Conservation (phyloP, 345 rosid species). For the Arabis hirsuta region DNA sequence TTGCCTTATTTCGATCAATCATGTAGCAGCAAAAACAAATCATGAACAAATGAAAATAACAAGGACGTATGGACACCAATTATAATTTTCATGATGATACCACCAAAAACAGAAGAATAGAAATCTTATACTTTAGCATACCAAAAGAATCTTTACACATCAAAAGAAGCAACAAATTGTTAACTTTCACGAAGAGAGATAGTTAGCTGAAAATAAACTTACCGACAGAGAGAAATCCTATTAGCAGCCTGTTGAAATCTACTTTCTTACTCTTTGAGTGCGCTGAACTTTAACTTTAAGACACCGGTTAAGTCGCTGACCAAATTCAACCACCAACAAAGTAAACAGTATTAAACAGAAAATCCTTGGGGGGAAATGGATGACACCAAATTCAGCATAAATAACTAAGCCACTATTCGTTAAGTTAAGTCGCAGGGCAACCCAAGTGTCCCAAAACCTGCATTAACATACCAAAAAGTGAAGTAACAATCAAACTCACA, state of each 20-base stretch:
- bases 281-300: slow-evolving; percentile 46
- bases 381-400: slow-evolving; percentile 44
- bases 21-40: slow-evolving; percentile 1
- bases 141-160: slow-evolving; percentile 8
- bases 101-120: slow-evolving; percentile 12
- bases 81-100: not conserved
- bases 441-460: slow-evolving; percentile 51
- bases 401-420: slow-evolving; percentile 40
- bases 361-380: slow-evolving; percentile 36
- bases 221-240: slow-evolving; percentile 50
- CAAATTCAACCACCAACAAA: slow-evolving; percentile 47
- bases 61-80: not conserved
- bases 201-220: slow-evolving; percentile 48
- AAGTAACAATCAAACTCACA: slow-evolving; percentile 24
- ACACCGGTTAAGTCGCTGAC: slow-evolving; percentile 40
- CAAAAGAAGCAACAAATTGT: not conserved
- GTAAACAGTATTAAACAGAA: slow-evolving; percentile 38
- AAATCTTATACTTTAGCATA: slow-evolving; percentile 2
- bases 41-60: not conserved
- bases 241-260: slow-evolving; percentile 58
- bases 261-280: slow-evolving; percentile 51
- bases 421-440: slow-evolving; percentile 42
- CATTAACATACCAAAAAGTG: slow-evolving; percentile 46
- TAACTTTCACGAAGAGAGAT: slow-evolving; percentile 1
- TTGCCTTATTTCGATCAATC: slow-evolving; percentile 14